phyloP scores from a whole-genome alignment of 768 basidiomycete species.

The Serendipita sp. region DNA sequence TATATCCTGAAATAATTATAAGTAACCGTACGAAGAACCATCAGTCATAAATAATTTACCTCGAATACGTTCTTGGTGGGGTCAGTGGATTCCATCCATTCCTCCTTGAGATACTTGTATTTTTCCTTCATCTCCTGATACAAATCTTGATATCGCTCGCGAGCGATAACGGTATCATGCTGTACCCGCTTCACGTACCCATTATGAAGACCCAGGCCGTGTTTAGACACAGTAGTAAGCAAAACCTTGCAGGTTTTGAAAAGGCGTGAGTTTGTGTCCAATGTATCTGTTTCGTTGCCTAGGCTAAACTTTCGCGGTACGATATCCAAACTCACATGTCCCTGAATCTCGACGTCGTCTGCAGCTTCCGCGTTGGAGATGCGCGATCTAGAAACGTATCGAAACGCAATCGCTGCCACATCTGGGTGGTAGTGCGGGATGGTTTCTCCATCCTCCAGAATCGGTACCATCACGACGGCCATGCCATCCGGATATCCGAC shows the following conservation, averaged over 20 bases:
- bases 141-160: slow-evolving; percentile 76
- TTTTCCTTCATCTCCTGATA: slow-evolving; percentile 78
- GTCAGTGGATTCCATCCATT: slow-evolving; percentile 73
- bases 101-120: slow-evolving; percentile 56
- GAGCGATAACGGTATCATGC: slow-evolving; percentile 65
- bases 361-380: slow-evolving; percentile 22
- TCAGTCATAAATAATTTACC: too few relatives aligned
- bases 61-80: slow-evolving; percentile 85
- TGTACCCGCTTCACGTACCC: slow-evolving; percentile 75
- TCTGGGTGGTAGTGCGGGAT: slow-evolving; percentile 87
- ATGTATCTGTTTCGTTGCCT: slow-evolving; percentile 26
- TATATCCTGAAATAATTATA: slow-evolving; percentile 54
- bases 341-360: not conserved
- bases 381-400: slow-evolving; percentile 26
- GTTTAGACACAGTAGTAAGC: slow-evolving; percentile 70
- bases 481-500: slow-evolving; percentile 11
- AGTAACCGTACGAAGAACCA: not conserved
- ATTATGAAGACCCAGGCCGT: slow-evolving; percentile 70
- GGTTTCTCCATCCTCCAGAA: slow-evolving; percentile 23
- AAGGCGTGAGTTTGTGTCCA: slow-evolving; percentile 44
- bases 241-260: slow-evolving; percentile 71
- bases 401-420: slow-evolving; percentile 66
- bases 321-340: not conserved
- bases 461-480: slow-evolving; percentile 22
- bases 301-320: slow-evolving; percentile 23